Percentiles rank a stretch among this genome's conserved stretches.
phyloP scores from a whole-genome alignment of 352 stramenopile genomes.

The Phytophthora foliorum region DNA sequence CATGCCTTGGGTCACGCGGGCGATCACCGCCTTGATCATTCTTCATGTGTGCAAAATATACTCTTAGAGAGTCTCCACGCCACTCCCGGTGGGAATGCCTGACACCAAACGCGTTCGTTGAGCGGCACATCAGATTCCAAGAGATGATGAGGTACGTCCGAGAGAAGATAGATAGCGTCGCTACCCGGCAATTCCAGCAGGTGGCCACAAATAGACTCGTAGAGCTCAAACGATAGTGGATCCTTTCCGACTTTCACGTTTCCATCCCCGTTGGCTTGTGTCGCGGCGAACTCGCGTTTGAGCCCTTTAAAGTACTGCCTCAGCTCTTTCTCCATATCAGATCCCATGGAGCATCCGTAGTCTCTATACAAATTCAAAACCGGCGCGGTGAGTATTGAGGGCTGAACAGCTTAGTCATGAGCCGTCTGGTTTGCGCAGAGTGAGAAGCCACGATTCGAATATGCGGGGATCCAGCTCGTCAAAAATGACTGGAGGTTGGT shows the following conservation, averaged over 20 bases:
- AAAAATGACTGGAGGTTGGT: background rate
- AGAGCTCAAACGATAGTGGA: slow-evolving; percentile 24
- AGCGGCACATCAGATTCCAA: slow-evolving; percentile 28
- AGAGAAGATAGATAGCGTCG: slow-evolving; percentile 27
- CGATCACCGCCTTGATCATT: slow-evolving; percentile 15
- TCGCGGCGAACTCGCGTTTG: slow-evolving; percentile 6
- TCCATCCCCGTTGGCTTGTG: slow-evolving; percentile 4
- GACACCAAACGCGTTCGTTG: slow-evolving; percentile 10
- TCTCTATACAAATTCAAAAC: slow-evolving; percentile 12
- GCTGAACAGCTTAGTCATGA: background rate
- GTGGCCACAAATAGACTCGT: slow-evolving; percentile 1
- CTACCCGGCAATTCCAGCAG: slow-evolving; percentile 1
- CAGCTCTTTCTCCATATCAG: slow-evolving; percentile 8
- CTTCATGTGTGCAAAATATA: slow-evolving; percentile 25
- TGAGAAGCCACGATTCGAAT: background rate
- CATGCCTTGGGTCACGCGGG: slow-evolving; percentile 4
- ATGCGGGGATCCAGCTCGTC: background rate
- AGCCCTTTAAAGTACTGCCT: slow-evolving; percentile 16
- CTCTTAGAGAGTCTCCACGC: slow-evolving; percentile 6
- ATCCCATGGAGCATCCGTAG: background rate
- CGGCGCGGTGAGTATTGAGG: background rate
- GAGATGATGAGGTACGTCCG: slow-evolving; percentile 9
- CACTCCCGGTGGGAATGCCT: slow-evolving; percentile 14
- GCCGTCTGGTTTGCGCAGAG: background rate
- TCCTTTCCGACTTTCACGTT: slow-evolving; percentile 25